phyloP scores from a whole-genome alignment of 495 filamentous ascomycete species.

The Xylaria cubensis region DNA sequence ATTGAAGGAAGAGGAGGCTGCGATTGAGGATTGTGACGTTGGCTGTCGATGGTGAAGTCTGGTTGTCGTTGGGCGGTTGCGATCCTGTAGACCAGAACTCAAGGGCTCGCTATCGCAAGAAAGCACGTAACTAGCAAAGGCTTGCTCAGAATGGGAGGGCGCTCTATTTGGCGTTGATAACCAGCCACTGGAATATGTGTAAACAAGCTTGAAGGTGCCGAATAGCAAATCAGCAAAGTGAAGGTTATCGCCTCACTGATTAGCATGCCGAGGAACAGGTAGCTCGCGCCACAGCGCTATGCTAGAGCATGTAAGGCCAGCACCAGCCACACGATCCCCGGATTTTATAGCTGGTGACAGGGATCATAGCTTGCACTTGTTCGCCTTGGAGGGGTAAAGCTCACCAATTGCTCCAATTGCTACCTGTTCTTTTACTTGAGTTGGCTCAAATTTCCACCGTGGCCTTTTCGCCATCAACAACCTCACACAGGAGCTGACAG shows the following conservation, averaged over 20 bases:
- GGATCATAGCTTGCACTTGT: conserved; percentile 17
- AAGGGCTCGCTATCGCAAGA: neutral
- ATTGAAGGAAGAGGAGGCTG: neutral
- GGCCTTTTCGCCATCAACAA: conserved; percentile 40
- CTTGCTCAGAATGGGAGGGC: neutral
- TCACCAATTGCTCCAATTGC: conserved; percentile 4
- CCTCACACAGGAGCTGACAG: neutral
- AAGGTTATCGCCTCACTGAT: neutral
- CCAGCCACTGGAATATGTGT: conserved; percentile 1
- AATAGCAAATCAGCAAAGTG: neutral
- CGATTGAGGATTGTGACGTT: neutral
- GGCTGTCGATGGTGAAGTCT: neutral
- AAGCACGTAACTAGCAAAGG: conserved; percentile 5
- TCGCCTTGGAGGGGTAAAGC: conserved; percentile 14
- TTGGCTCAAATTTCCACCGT: conserved; percentile 43
- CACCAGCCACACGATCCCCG: conserved; percentile 34
- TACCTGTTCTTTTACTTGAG: conserved; percentile 30
- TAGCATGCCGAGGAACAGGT: neutral
- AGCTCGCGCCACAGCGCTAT: conserved; percentile 39
- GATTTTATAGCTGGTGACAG: conserved; percentile 28
- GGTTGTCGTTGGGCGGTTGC: neutral
- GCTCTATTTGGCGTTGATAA: neutral
- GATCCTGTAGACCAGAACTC: neutral
- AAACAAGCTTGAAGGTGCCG: neutral
- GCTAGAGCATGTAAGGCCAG: neutral